Conservation (phyloP, 2,329 filamentous ascomycete genomes). For the Neospermospora avenae region DNA sequence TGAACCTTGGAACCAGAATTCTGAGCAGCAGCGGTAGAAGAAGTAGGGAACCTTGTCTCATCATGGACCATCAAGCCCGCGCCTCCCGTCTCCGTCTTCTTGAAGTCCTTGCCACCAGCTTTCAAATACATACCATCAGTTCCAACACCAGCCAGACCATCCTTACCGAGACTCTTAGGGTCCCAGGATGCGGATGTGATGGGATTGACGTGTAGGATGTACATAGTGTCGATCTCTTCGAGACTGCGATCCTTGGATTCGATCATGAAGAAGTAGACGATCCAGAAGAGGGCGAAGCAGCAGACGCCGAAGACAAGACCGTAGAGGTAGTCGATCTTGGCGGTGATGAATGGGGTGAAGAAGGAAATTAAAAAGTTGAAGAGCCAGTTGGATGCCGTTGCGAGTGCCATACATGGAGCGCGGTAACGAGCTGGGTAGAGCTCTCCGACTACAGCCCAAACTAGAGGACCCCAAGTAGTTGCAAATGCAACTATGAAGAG, state of each 20-base stretch:
- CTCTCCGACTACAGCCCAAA: slow-evolving; percentile 64
- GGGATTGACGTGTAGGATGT: slow-evolving; percentile 51
- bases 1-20: neutral
- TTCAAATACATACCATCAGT: slow-evolving; percentile 18
- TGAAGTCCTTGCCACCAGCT: slow-evolving; percentile 18
- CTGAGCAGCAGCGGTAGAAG: neutral
- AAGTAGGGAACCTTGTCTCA: slow-evolving; percentile 17
- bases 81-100: slow-evolving; percentile 18
- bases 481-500: slow-evolving; percentile 63
- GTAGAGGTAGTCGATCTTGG: slow-evolving; percentile 59
- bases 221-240: slow-evolving; percentile 81
- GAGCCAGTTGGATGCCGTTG: slow-evolving; percentile 61
- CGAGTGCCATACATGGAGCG: slow-evolving; percentile 56
- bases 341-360: slow-evolving; percentile 75
- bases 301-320: slow-evolving; percentile 73
- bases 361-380: slow-evolving; percentile 72
- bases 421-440: slow-evolving; percentile 63
- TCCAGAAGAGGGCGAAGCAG: slow-evolving; percentile 57
- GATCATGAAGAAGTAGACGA: slow-evolving; percentile 79
- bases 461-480: slow-evolving; percentile 67
- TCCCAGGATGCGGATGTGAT: slow-evolving; percentile 34
- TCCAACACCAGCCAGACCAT: slow-evolving; percentile 15
- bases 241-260: slow-evolving; percentile 70
- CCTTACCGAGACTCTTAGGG: slow-evolving; percentile 13
- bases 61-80: slow-evolving; percentile 23